Base-by-base conservation (phyloP, 139 green algal genomes). In the Eudorina sp. region DNA sequence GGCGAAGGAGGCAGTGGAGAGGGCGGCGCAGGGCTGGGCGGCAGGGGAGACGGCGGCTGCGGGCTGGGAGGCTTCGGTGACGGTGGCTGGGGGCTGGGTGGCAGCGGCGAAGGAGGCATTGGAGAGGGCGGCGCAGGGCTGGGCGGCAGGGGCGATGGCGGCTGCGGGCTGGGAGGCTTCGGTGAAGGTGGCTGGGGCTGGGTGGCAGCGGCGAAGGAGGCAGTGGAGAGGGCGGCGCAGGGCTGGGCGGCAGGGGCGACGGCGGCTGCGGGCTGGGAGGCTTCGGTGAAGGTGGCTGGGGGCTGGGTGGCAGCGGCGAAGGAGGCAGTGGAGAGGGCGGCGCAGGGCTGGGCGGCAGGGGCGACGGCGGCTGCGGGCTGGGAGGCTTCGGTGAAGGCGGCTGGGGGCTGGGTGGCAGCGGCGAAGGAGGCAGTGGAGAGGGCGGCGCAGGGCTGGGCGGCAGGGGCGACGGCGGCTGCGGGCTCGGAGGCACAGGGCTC, bases 131-230 rank as follows among this genome's bases (percentile, higher is more conserved):
- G 48, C 11, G 79, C 21, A 31, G 43, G 43, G 34, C 16, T 16
- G 1, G 55, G 79, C 1, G 45, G 29, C 25, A 13, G 23, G 11
- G 79, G 53, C 1, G 16, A 34, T 11, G 62, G 62, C 2, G 62
- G 62, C n/a, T 13, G 21, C 7, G 62, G 62, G 31, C 48, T 23
- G 13, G 68, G 36, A 53, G 83, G 83, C 31, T 34, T 18, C 21
- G 83, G 83, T 27, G 51, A 40, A 58, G 83, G 83, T 36, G 83
- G 83, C 36, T 8, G 58, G 81, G 34, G 8, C 40, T 45, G 21
- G 70, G 70, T 4, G n/a, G n/a, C n/a, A n/a, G n/a, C n/a, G n/a
- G n/a, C n/a, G n/a, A n/a, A n/a, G n/a, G n/a, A n/a, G n/a, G 84
- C n/a, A n/a, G n/a, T n/a, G n/a, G n/a, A n/a, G n/a, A n/a, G n/a